Base-by-base conservation (phyloP, 1,139 yeast species). In the Suhomyces anneliseae region DNA sequence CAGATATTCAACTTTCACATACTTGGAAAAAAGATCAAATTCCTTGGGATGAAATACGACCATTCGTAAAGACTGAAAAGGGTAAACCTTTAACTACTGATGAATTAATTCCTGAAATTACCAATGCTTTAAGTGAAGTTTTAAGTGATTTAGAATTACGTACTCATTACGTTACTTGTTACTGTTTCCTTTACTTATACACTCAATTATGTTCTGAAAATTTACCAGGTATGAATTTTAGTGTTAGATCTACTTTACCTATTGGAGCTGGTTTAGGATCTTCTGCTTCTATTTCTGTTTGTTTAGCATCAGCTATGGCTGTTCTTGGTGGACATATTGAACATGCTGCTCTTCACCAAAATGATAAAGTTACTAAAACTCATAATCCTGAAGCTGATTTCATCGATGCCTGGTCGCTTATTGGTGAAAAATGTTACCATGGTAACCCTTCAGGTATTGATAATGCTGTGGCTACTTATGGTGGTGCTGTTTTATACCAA, bases 371-470 rank as follows among this genome's bases (percentile, higher is more conserved):
- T n/a, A 36, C 55, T 49, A 40, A 67, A 7, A 61, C 65, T 34
- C 76, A 75, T 38, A 66, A 68, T 19, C 57, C 62, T 5, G 85
- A 81, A 45, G 76, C 86, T 37, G 74, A 78, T 8, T 78, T 83
- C 55, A 83, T 93, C 51, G 93, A 93, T 57, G 68, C 75, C 7
- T 92, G 97, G 97, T 85, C 98, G 0, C 85, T 87, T 54, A 76
- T 92, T 71, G 98, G 98, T 36, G 99, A 93, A 66, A 87, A 87
- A 60, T 90, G 97, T 64, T 88, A 90, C 59, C 98, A 93, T 62
- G 99, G 99, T 1, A 92, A 88, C 56, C 99, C 99, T 9, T 86
- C 95, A 19, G 99, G 99, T 12, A 90, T 95, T 46, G 99, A 93
- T 64, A 93, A 93, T 61, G 92, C 97, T 0, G 97, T 93, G 43